Percentiles rank a stretch among this genome's conserved stretches.
Evolutionary conservation across 2,329 filamentous ascomycete genomes (phyloP).

Genomic region (Hypoxylon sp.): DNA sequence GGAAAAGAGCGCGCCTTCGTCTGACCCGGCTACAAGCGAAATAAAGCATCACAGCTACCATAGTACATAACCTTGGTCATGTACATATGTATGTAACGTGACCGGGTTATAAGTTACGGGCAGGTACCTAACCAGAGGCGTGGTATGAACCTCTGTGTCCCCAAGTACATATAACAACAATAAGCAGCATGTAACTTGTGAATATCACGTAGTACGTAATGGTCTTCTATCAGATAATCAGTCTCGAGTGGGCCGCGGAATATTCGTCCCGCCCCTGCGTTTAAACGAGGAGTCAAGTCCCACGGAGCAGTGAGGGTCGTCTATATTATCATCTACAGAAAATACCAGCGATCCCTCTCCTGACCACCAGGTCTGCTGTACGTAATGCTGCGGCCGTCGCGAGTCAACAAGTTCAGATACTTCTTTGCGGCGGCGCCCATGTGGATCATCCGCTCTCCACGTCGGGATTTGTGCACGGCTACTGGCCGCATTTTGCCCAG

Average conservation of each 20-base stretch:
- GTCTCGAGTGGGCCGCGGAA: constrained; percentile 17
- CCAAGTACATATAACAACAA: neutral
- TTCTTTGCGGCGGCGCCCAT: constrained; percentile 7
- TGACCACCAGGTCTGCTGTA: constrained; percentile 18
- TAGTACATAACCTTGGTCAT: no score
- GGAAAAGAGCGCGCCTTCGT: constrained; percentile 26
- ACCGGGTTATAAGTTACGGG: constrained; percentile 32
- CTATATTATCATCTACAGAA: constrained; percentile 11
- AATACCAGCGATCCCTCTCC: constrained; percentile 10
- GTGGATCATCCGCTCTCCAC: constrained; percentile 41
- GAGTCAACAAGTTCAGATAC: constrained; percentile 32
- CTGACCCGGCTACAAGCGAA: constrained; percentile 19
- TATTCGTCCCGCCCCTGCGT: neutral
- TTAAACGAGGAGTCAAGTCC: neutral
- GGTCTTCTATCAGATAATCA: constrained; percentile 21
- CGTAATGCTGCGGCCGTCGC: constrained; percentile 33
- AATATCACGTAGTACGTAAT: constrained; percentile 29
- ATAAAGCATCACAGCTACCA: constrained; percentile 3
- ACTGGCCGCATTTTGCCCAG: constrained; percentile 19
- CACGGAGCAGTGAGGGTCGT: constrained; percentile 1
- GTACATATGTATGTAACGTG: constrained; percentile 30
- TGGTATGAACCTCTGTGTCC: constrained; percentile 24
- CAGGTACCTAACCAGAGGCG: constrained; percentile 30
- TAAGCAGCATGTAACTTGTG: constrained; percentile 21
- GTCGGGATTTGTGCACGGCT: constrained; percentile 42